phyloP scores from a whole-genome alignment of 176 grass and related monocot genomes.

The Aegilops umbellulata region DNA sequence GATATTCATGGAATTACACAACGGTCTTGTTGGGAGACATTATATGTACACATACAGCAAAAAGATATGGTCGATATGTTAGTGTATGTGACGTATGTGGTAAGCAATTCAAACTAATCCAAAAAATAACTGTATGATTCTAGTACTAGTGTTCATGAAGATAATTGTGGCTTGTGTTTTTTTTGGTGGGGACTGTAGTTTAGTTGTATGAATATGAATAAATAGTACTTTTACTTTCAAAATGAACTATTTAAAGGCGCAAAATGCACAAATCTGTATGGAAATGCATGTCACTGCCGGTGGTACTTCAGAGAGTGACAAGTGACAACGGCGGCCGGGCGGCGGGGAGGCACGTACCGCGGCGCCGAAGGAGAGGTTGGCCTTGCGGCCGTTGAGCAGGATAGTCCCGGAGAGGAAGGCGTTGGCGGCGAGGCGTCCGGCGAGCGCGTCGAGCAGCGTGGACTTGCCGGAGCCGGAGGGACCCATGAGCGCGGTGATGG shows the following conservation, averaged over 20 bases:
- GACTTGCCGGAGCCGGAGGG: conserved; percentile 97
- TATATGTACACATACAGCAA: not conserved
- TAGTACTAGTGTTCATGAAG: not conserved
- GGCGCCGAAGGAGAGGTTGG: conserved; percentile 90
- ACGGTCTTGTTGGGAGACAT: not conserved
- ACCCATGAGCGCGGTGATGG: conserved; percentile 91
- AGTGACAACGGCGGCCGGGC: not conserved
- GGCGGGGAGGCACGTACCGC: conserved; percentile 42
- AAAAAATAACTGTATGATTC: not conserved
- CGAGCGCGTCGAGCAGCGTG: conserved; percentile 84
- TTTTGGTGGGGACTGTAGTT: not conserved
- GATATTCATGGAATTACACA: not conserved
- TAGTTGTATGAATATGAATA: no score
- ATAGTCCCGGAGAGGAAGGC: conserved; percentile 77
- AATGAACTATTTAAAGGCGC: no score
- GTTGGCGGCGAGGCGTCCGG: conserved; percentile 79
- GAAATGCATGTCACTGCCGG: no score
- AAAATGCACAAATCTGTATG: no score
- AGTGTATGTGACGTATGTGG: not conserved
- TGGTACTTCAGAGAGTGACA: no score
- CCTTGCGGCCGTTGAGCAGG: conserved; percentile 89
- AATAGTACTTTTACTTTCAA: no score
- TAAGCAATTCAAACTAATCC: no score
- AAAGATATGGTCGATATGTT: not conserved
- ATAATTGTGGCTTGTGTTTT: not conserved